A percentile compares a stretch with the other conserved stretches of the same genome.
phyloP scores from a whole-genome alignment of 805 yeast species.

The Ogataea neopini region DNA sequence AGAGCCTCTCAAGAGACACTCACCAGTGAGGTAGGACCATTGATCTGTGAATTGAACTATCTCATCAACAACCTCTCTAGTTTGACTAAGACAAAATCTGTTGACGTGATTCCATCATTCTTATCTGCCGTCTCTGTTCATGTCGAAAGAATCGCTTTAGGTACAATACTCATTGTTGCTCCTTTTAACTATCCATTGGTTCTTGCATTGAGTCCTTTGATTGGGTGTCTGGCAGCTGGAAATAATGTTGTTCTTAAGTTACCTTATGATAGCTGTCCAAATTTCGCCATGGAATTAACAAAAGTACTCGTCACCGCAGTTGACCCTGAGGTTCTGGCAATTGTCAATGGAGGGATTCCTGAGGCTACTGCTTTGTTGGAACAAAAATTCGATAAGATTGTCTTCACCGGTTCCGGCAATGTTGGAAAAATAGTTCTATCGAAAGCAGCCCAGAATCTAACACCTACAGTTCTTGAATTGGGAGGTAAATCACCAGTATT shows the following conservation, averaged over 20 bases:
- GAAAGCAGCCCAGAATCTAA: slow-evolving; percentile 82
- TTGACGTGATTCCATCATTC: slow-evolving; percentile 38
- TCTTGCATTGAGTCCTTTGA: slow-evolving; percentile 62
- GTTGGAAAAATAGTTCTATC: slow-evolving; percentile 78
- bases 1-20: slow-evolving; percentile 64
- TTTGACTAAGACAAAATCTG: slow-evolving; percentile 58
- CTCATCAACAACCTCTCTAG: slow-evolving; percentile 58
- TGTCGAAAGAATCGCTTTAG: slow-evolving; percentile 50
- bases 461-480: slow-evolving; percentile 79
- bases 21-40: slow-evolving; percentile 54
- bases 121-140: slow-evolving; percentile 26
- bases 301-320: slow-evolving; percentile 52
- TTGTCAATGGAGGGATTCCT: slow-evolving; percentile 71
- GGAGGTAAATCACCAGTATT: slow-evolving; percentile 94
- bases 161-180: slow-evolving; percentile 69
- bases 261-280: slow-evolving; percentile 72
- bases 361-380: slow-evolving; percentile 57
- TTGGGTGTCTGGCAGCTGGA: slow-evolving; percentile 85
- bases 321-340: slow-evolving; percentile 55
- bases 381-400: slow-evolving; percentile 74
- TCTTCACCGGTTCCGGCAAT: slow-evolving; percentile 77
- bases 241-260: slow-evolving; percentile 71
- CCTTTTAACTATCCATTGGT: slow-evolving; percentile 82
- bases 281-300: slow-evolving; percentile 57
- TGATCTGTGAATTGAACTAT: slow-evolving; percentile 55